Evolutionary conservation across 305 asterid species (phyloP), one percentile per base, ranked within the genome.

Genomic region (Caryopteris hybrid): DNA sequence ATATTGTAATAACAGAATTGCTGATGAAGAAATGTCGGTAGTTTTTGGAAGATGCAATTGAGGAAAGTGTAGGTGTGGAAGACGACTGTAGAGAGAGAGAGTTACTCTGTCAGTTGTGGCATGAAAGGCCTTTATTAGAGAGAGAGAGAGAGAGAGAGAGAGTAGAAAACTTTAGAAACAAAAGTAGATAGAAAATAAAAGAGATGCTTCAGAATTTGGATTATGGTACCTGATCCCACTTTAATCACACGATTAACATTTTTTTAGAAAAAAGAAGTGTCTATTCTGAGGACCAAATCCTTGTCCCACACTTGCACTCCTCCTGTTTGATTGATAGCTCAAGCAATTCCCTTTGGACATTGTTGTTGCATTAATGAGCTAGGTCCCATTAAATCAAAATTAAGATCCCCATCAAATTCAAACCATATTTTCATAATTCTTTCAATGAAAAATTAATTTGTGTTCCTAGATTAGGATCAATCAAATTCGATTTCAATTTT

Each of bases 171-270:
- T n/a, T 7, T 1, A 57, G 63, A 16, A 14, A 34, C 16, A 55
- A 22, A 57, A 57, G 63, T 33, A 34, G 31, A 34, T 16, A 12
- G 45, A 48, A 17, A 14, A 8, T 25, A 17, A 41, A 51, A 12
- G 52, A 16, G 36, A 59, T 59, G 60, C 61, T 61, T 42, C 27
- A 69, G 81, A 81, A 74, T 81, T 60, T 69, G 66, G 74, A 77
- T 65, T 72, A 64, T 16, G 79, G 85, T 36, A 77, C 79, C 72
- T 75, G 79, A 74, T 75, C 77, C 83, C 75, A 72, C 71, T 69
- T 38, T 63, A 73, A 78, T 33, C 60, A 55, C 68, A 56, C 51
- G 34, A 58, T 80, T 80, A 68, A 65, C 61, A 4, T 9, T 64
- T 17, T 27, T 39, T 69, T 53, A 33, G n/a, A 27, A 18, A 14